Evolutionary conservation across 768 basidiomycete species (phyloP).

Genomic region (Leccinum sublutescens): DNA sequence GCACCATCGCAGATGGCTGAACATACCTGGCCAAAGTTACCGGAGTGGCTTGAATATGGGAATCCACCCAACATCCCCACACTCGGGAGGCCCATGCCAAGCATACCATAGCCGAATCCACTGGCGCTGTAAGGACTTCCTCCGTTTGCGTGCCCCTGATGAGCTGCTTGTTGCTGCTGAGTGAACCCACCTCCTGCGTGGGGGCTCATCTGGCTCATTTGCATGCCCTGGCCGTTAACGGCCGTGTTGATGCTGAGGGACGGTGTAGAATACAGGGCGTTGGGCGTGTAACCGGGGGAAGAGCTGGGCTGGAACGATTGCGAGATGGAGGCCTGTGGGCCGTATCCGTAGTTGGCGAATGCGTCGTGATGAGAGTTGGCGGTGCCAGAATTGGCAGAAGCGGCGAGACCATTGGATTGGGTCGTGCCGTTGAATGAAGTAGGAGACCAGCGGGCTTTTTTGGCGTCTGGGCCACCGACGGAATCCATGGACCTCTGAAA

Average conservation of each 20-base stretch:
- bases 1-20: not conserved
- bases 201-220: slow-evolving; percentile 66
- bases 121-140: slow-evolving; percentile 52
- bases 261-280: slow-evolving; percentile 71
- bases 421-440: slow-evolving; percentile 44
- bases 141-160: slow-evolving; percentile 44
- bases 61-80: slow-evolving; percentile 73
- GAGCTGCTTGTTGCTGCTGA: slow-evolving; percentile 35
- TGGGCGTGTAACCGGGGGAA: slow-evolving; percentile 50
- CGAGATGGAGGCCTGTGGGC: slow-evolving; percentile 64
- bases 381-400: slow-evolving; percentile 36
- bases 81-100: slow-evolving; percentile 75
- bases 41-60: slow-evolving; percentile 70
- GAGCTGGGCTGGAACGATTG: slow-evolving; percentile 50
- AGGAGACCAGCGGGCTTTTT: slow-evolving; percentile 90
- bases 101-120: slow-evolving; percentile 65
- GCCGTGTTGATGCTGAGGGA: slow-evolving; percentile 65
- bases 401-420: slow-evolving; percentile 36
- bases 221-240: slow-evolving; percentile 42
- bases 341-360: slow-evolving; percentile 87
- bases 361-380: slow-evolving; percentile 54
- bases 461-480: slow-evolving; percentile 77
- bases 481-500: slow-evolving; percentile 82
- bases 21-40: slow-evolving; percentile 62
- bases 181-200: slow-evolving; percentile 57